Evolutionary conservation across 2,329 filamentous ascomycete species (phyloP).

Genomic region (Aureobasidium sp.): DNA sequence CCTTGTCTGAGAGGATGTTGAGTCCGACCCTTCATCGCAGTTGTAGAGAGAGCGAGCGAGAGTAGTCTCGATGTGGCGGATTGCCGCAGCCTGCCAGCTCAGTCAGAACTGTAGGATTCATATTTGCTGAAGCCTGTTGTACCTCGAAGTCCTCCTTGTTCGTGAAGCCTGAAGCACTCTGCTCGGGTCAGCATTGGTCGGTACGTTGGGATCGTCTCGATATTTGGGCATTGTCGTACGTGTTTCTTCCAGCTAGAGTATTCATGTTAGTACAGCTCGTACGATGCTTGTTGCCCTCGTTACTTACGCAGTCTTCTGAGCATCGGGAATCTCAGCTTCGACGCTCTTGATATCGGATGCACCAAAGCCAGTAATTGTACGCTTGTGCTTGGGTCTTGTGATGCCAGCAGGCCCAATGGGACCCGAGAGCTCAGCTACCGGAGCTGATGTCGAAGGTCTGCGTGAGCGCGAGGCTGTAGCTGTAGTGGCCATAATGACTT

Average conservation of each 20-base stretch:
- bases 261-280: constrained; percentile 17
- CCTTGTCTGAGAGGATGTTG: not conserved
- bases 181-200: constrained; percentile 16
- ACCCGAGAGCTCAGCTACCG: constrained; percentile 78
- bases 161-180: constrained; percentile 63
- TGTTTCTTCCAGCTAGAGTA: constrained; percentile 51
- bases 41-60: constrained; percentile 95
- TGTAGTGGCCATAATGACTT: constrained; percentile 21
- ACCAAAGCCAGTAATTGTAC: constrained; percentile 92
- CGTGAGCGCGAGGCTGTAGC: constrained; percentile 57
- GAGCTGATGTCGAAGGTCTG: constrained; percentile 71
- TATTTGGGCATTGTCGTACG: constrained; percentile 34
- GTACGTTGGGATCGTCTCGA: not conserved
- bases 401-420: constrained; percentile 74
- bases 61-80: constrained; percentile 93
- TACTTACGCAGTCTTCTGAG: constrained; percentile 73
- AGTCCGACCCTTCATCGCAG: constrained; percentile 69
- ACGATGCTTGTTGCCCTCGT: not conserved
- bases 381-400: constrained; percentile 89
- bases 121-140: constrained; percentile 23
- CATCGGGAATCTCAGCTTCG: constrained; percentile 84
- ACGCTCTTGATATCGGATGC: constrained; percentile 86
- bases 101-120: not conserved
- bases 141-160: constrained; percentile 72
- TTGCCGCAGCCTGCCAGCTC: constrained; percentile 61